A percentile compares a stretch with the other conserved stretches of the same genome.
Evolutionary conservation across 257 asterid genomes (phyloP).

Genomic region (Parsonsia alboflavescens): DNA sequence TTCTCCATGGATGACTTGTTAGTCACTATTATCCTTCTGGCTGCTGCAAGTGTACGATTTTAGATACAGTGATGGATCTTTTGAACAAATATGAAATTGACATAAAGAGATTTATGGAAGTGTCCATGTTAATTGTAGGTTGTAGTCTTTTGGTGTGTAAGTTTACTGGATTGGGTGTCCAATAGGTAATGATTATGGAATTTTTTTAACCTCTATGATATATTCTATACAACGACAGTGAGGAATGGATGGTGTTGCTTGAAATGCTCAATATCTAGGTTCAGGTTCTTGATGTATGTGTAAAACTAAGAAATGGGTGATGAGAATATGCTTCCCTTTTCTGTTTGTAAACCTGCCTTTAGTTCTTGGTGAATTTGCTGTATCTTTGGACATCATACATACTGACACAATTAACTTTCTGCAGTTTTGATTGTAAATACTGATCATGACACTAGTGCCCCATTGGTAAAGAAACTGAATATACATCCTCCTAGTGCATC

Average conservation of each 20-base stretch:
- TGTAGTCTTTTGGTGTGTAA: background rate
- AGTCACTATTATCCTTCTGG: background rate
- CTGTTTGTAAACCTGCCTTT: background rate
- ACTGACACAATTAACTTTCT: constrained; percentile 30
- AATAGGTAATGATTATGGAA: background rate
- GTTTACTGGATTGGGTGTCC: background rate
- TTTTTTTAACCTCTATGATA: background rate
- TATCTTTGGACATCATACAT: background rate
- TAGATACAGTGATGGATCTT: background rate
- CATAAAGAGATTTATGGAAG: background rate
- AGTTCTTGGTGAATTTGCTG: background rate
- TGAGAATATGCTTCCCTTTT: background rate
- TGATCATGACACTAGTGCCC: constrained; percentile 36
- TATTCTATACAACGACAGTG: background rate
- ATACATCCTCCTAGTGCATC: constrained; percentile 71
- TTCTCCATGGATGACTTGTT: background rate
- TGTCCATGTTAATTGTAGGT: background rate
- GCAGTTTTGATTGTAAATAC: constrained; percentile 73
- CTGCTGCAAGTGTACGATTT: background rate
- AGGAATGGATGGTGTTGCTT: background rate
- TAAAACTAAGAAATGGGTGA: background rate
- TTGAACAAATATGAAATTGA: background rate
- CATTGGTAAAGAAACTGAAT: constrained; percentile 55
- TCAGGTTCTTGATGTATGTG: background rate
- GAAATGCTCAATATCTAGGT: background rate